A percentile compares a stretch with the other conserved stretches of the same genome.
Evolutionary conservation across 2,329 filamentous ascomycete genomes (phyloP).

Genomic region (Xylariaceae sp.): DNA sequence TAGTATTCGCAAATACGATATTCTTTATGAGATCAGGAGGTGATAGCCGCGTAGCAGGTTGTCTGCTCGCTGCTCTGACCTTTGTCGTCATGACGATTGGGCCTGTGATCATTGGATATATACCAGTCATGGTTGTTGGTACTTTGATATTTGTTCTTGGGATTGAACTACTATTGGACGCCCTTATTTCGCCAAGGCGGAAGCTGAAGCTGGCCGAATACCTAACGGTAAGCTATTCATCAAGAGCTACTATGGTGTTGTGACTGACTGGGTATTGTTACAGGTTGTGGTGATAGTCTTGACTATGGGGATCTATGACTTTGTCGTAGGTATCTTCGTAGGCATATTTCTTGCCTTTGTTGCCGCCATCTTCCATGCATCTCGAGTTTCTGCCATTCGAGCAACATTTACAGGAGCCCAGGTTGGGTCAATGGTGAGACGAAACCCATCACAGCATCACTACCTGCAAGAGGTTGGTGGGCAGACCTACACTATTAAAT

Average conservation of each 20-base stretch:
- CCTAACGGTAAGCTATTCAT: conserved; percentile 65
- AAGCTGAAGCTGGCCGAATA: conserved; percentile 89
- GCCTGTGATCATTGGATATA: conserved; percentile 86
- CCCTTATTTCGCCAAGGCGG: conserved; percentile 83
- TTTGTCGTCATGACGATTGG: conserved; percentile 82
- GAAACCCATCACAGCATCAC: conserved; percentile 85
- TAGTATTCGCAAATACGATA: conserved; percentile 97
- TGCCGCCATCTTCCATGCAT: conserved; percentile 89
- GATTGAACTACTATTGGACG: conserved; percentile 88
- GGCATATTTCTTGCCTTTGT: conserved; percentile 91
- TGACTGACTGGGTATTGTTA: conserved; percentile 25
- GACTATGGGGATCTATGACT: conserved; percentile 96
- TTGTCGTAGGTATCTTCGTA: conserved; percentile 89
- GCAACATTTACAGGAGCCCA: conserved; percentile 89
- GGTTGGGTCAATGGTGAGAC: conserved; percentile 87
- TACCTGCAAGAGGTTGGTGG: conserved; percentile 84
- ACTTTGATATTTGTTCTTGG: conserved; percentile 93
- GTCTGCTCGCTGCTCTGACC: conserved; percentile 80
- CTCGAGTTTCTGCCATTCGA: conserved; percentile 83
- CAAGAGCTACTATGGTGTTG: too few species aligned
- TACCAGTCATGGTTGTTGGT: conserved; percentile 95
- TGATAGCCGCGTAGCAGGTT: conserved; percentile 80
- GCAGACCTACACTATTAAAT: conserved; percentile 89
- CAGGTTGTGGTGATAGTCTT: conserved; percentile 83
- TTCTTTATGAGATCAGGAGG: conserved; percentile 94